Conservation (phyloP, 2,329 filamentous ascomycete genomes). For the Fusarium sp. region DNA sequence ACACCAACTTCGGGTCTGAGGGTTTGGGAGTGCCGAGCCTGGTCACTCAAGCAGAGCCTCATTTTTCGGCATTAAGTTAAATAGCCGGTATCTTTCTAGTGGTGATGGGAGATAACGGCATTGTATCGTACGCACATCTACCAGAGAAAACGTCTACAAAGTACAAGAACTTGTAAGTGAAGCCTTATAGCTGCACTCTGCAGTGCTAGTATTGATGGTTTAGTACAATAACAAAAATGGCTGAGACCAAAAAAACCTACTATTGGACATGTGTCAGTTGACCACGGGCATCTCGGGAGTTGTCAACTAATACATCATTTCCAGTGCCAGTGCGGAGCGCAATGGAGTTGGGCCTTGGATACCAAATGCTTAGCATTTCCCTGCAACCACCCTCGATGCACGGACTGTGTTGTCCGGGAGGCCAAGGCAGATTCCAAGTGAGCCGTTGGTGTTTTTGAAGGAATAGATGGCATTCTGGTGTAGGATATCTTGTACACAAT, state of each 20-base stretch:
- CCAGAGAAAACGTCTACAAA: not conserved
- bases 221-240: not conserved
- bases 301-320: not conserved
- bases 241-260: not conserved
- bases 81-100: not conserved
- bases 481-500: not conserved
- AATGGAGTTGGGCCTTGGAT: not conserved
- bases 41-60: not conserved
- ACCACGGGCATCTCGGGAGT: not conserved
- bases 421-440: not conserved
- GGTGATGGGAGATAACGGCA: not conserved
- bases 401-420: not conserved
- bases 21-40: not conserved
- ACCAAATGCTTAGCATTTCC: not conserved
- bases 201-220: not conserved
- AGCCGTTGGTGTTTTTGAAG: not conserved
- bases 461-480: not conserved
- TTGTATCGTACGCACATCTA: not conserved
- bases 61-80: not conserved
- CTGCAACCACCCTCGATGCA: slow-evolving; percentile 5
- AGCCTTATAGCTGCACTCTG: not conserved
- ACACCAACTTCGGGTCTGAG: slow-evolving; percentile 1
- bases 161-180: not conserved
- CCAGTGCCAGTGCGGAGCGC: not conserved
- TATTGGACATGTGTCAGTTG: not conserved